Evolutionary conservation across 192 early-diverging fungal genomes (phyloP).

Genomic region (Coemansia sp.): DNA sequence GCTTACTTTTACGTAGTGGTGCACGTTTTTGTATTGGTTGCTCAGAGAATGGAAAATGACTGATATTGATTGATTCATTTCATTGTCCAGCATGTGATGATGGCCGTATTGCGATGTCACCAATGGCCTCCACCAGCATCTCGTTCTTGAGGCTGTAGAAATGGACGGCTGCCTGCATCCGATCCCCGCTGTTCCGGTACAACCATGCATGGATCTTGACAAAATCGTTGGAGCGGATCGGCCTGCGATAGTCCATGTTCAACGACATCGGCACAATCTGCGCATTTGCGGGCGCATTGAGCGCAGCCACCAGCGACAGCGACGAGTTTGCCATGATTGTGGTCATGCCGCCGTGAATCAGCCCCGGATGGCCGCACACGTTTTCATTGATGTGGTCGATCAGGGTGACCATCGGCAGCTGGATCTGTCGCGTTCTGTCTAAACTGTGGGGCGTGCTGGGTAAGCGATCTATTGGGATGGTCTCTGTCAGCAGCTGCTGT

Average conservation of each 20-base stretch:
- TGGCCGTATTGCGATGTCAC: constrained; percentile 15
- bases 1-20: no score
- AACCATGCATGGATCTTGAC: constrained; percentile 53
- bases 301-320: constrained; percentile 34
- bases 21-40: neutral
- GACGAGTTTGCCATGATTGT: constrained; percentile 38
- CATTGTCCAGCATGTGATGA: neutral
- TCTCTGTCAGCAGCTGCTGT: constrained; percentile 19
- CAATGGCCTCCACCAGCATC: constrained; percentile 42
- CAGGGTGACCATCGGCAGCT: constrained; percentile 33
- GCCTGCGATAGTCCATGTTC: constrained; percentile 53
- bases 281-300: constrained; percentile 22
- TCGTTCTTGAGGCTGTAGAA: constrained; percentile 27
- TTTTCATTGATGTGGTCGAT: constrained; percentile 44
- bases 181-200: constrained; percentile 9
- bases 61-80: neutral
- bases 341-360: constrained; percentile 55
- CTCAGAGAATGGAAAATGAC: neutral
- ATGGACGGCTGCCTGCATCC: constrained; percentile 27
- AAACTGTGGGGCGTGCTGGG: constrained; percentile 4
- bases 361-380: constrained; percentile 37
- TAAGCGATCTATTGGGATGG: constrained; percentile 18
- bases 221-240: constrained; percentile 37
- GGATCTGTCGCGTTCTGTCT: neutral
- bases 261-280: constrained; percentile 22